Base-by-base conservation (phyloP, 2,329 filamentous ascomycete species). In the Fusarium sp. region DNA sequence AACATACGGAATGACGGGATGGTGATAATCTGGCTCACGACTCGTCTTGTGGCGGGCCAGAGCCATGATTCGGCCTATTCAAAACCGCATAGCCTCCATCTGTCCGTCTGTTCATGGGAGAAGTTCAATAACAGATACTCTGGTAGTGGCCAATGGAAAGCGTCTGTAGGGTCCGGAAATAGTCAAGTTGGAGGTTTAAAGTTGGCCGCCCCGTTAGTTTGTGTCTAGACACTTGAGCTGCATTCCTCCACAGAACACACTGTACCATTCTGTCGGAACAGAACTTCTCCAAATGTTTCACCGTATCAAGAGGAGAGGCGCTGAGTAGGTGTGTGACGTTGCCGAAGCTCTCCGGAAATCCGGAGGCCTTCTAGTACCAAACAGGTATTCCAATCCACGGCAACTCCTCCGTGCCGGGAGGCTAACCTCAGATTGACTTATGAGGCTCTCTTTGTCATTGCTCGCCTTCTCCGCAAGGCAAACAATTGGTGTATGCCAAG, bases 171-270 rank as follows among this genome's bases (percentile, higher is more conserved):
- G 15, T 20, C 64, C 64, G 64, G 63, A 67, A 58, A 54, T 50
- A 57, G 62, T 53, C 53, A 53, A 53, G 9, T 30, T 22, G 8
- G 9, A n/a, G 30, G 6, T 50, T 48, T 53, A 39, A 43, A 43
- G 54, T 53, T 53, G 37, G 30, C 13, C 14, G 30, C 14, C 30
- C 37, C 40, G 28, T 32, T 33, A 40, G 49, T 47, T 20, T 49
- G 62, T 13, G 47, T 50, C 48, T 44, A 54, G 48, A 30, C 39
- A 33, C 43, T 28, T 32, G 28, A 67, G 47, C 62, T 51, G 44
- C 64, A 67, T 67, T 67, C 64, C 63, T 63, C 17, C 7, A 24
- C 19, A 11, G 14, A 39, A 30, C 28, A 33, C 37, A 3, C 28
- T 39, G 19, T 9, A 22, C 24, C 35, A 32, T n/a, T 41, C 20